These are phyloP conservation scores for Xylaria sp. DNA, from an alignment of 2,329 filamentous ascomycete species.

Conservation along the genomic window DNA sequence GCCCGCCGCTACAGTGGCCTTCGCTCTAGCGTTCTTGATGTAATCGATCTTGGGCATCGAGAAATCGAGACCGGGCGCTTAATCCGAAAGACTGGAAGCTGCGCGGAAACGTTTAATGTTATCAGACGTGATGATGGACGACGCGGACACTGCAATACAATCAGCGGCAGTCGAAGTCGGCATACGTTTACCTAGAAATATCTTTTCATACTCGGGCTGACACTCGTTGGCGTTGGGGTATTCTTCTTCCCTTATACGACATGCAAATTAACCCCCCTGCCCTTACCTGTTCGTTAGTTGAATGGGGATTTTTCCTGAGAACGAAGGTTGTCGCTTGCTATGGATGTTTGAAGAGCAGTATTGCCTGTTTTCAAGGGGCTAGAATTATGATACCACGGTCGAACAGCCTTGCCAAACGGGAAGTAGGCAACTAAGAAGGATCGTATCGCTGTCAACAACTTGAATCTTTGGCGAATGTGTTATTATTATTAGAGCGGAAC, in stretches of 20 bases:
- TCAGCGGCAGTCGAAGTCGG: not conserved
- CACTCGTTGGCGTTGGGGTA: slow-evolving; percentile 17
- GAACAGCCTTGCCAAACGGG: not conserved
- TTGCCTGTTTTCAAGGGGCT: too few relatives aligned
- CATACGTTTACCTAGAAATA: not conserved
- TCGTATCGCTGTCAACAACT: not conserved
- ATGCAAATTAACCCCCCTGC: not conserved
- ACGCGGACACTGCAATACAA: not conserved
- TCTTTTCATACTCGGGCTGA: not conserved
- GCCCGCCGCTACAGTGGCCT: slow-evolving; percentile 53
- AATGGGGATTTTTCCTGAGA: not conserved
- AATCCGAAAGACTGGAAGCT: not conserved
- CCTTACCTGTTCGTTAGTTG: not conserved
- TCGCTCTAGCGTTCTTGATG: slow-evolving; percentile 51
- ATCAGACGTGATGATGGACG: not conserved
- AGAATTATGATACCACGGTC: not conserved
- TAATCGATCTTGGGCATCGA: too few relatives aligned
- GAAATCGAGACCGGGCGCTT: not conserved
- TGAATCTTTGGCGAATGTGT: not conserved
- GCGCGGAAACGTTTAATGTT: not conserved
- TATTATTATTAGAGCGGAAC: too few relatives aligned
- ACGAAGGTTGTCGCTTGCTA: too few relatives aligned
- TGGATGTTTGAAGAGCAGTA: too few relatives aligned
- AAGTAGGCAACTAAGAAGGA: not conserved
- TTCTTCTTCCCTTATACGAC: not conserved